A percentile compares a stretch with the other conserved stretches of the same genome.
phyloP scores from a whole-genome alignment of 2,329 filamentous ascomycete genomes.

The Cercospora nicotianae region DNA sequence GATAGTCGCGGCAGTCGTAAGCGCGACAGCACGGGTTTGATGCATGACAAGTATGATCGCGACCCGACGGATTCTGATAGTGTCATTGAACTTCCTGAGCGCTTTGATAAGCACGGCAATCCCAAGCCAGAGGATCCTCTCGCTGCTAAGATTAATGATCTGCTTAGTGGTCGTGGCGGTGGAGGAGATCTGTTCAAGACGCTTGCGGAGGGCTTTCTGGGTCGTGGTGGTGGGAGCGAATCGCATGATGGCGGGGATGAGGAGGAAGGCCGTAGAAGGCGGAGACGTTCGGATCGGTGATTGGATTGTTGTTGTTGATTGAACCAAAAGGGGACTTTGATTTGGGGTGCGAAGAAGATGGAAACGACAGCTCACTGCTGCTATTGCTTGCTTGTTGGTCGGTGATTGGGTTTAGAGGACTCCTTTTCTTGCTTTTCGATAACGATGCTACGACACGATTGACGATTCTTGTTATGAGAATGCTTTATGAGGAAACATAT shows the following conservation, averaged over 20 bases:
- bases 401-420: neutral
- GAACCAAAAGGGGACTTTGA: neutral
- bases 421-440: neutral
- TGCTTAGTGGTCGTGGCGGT: conserved; percentile 34
- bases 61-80: conserved; percentile 31
- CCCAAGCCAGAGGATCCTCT: conserved; percentile 34
- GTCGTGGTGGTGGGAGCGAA: conserved; percentile 12
- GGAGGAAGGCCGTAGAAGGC: conserved; percentile 23
- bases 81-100: conserved; percentile 40
- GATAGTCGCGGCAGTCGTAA: conserved; percentile 18
- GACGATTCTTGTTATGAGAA: neutral
- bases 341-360: neutral
- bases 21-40: conserved; percentile 23
- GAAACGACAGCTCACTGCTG: neutral
- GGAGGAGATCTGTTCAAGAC: conserved; percentile 33
- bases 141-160: conserved; percentile 35
- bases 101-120: conserved; percentile 41
- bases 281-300: conserved; percentile 23
- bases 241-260: conserved; percentile 17
- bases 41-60: conserved; percentile 34
- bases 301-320: neutral
- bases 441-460: conserved; percentile 1
- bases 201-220: conserved; percentile 28
- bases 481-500: neutral
- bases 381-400: neutral